Evolutionary conservation across 164 flowering plant species (phyloP).

Genomic region (Umbellularia californica): DNA sequence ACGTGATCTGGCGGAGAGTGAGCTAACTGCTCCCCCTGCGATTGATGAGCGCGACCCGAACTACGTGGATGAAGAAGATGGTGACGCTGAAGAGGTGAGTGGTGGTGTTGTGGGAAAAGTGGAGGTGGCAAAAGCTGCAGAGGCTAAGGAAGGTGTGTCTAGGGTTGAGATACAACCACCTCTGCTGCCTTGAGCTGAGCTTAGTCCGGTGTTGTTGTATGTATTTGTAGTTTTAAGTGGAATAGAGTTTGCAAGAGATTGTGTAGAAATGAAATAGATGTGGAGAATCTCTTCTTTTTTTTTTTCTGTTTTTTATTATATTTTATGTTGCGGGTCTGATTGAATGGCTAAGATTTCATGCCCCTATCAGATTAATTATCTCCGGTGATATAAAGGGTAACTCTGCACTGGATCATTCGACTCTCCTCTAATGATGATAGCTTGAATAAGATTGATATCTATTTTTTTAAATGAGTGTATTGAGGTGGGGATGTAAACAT

Average conservation of each 20-base stretch:
- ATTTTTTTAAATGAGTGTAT: too few relatives aligned
- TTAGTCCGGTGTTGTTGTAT: too few relatives aligned
- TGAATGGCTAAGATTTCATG: too few relatives aligned
- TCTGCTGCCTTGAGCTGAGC: constrained; percentile 8
- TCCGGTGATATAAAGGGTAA: too few relatives aligned
- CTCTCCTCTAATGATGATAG: too few relatives aligned
- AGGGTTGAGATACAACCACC: constrained; percentile 61
- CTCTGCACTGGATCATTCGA: too few relatives aligned
- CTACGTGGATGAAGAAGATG: constrained; percentile 42
- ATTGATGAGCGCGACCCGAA: constrained; percentile 72
- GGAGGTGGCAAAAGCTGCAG: constrained; percentile 59
- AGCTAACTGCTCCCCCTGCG: constrained; percentile 39
- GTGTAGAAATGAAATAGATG: not conserved
- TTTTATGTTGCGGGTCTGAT: too few relatives aligned
- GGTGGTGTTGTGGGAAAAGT: constrained; percentile 42
- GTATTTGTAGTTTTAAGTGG: not conserved
- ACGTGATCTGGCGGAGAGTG: constrained; percentile 22
- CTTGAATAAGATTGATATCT: too few relatives aligned
- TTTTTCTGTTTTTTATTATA: too few relatives aligned
- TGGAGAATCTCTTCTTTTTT: not conserved
- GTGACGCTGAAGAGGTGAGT: not conserved
- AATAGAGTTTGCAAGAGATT: not conserved
- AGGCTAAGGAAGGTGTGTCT: constrained; percentile 47
- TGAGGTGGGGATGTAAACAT: too few relatives aligned
- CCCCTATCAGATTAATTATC: too few relatives aligned